Evolutionary conservation across 208 protist genomes (phyloP).

Genomic region (Naegleria fowleri): DNA sequence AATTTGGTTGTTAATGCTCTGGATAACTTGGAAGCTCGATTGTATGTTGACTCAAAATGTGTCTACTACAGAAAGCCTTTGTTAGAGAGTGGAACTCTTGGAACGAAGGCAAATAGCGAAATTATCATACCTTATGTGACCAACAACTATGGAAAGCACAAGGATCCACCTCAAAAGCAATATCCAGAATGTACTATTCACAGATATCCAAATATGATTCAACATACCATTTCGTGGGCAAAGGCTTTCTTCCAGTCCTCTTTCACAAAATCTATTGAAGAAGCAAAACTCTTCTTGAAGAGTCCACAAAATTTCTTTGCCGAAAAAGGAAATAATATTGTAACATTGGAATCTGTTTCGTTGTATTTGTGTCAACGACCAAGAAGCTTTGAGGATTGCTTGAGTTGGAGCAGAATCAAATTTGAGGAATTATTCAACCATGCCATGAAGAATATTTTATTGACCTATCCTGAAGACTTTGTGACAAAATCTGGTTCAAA

Average conservation of each 20-base stretch:
- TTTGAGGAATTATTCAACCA: constrained; percentile 64
- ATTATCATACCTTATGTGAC: constrained; percentile 54
- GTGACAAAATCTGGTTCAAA: constrained; percentile 35
- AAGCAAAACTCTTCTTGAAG: constrained; percentile 18
- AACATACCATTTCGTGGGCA: constrained; percentile 25
- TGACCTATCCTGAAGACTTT: constrained; percentile 47
- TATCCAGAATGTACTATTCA: constrained; percentile 29
- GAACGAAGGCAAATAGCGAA: constrained; percentile 57
- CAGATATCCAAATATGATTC: constrained; percentile 20
- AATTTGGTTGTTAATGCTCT: constrained; percentile 53
- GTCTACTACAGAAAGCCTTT: constrained; percentile 49
- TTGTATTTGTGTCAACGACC: constrained; percentile 41
- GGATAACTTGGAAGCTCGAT: constrained; percentile 58
- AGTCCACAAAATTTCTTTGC: constrained; percentile 6
- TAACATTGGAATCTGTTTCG: constrained; percentile 38
- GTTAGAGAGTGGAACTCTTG: constrained; percentile 60
- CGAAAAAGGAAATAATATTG: neutral
- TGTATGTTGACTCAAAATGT: constrained; percentile 54
- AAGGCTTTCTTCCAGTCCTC: neutral
- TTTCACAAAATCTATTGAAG: neutral
- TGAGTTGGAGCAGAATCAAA: constrained; percentile 64
- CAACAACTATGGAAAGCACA: constrained; percentile 44
- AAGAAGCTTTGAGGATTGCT: constrained; percentile 66
- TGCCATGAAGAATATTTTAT: constrained; percentile 47
- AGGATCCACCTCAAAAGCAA: constrained; percentile 36